phyloP scores from a whole-genome alignment of 495 filamentous ascomycete species.

The Umbilicaria muhlenbergii region DNA sequence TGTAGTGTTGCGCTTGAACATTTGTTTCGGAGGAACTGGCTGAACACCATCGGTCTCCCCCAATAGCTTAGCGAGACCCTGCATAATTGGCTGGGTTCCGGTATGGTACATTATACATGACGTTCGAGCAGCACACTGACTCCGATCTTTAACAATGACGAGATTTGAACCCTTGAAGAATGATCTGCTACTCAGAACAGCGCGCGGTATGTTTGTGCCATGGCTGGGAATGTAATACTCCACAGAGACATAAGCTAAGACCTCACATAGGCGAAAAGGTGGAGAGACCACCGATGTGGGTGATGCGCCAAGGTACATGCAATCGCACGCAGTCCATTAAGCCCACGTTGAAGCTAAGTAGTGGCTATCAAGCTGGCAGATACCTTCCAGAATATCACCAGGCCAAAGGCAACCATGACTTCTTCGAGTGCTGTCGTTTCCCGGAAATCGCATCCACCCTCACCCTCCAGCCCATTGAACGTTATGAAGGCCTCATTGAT shows the following conservation, averaged over 20 bases:
- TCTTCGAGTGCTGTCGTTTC: conserved; percentile 90
- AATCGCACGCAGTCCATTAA: neutral
- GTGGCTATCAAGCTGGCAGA: conserved; percentile 52
- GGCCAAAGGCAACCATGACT: conserved; percentile 76
- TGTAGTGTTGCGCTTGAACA: too few species aligned
- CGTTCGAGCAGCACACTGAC: too few species aligned
- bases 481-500: conserved; percentile 78
- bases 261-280: conserved; percentile 61
- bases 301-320: conserved; percentile 85
- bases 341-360: neutral
- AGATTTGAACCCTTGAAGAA: conserved; percentile 70
- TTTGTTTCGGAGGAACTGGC: too few species aligned
- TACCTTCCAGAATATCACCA: conserved; percentile 97
- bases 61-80: too few species aligned
- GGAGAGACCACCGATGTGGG: conserved; percentile 88
- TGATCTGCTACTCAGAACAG: conserved; percentile 75
- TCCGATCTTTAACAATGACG: conserved; percentile 5
- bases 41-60: too few species aligned
- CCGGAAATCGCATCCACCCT: conserved; percentile 84
- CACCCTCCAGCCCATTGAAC: conserved; percentile 86
- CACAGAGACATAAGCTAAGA: conserved; percentile 8
- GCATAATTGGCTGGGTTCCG: too few species aligned
- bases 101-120: too few species aligned
- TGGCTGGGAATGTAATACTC: neutral
- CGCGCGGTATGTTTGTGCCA: conserved; percentile 47